These are phyloP conservation scores for Cryptococcus hybrid DNA, from an alignment of 1,284 basidiomycete genomes.

Conservation along the genomic window DNA sequence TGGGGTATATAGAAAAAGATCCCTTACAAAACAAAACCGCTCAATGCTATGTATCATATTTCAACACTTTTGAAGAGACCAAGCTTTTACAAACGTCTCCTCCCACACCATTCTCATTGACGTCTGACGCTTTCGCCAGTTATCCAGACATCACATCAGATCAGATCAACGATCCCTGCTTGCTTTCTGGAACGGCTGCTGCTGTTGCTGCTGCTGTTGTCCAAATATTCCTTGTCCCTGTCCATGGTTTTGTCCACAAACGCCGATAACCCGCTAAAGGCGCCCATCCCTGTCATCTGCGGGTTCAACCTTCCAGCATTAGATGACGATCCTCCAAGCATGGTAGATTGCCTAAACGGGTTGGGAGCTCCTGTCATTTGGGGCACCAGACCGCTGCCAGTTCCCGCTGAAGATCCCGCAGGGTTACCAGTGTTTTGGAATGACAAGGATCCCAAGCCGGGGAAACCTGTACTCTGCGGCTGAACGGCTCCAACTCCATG, in stretches of 20 bases:
- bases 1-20: no score
- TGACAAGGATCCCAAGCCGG: neutral
- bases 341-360: slow-evolving; percentile 37
- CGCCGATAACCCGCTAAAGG: slow-evolving; percentile 30
- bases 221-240: slow-evolving; percentile 17
- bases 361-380: slow-evolving; percentile 50
- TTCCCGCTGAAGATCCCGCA: neutral
- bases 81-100: no score
- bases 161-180: neutral
- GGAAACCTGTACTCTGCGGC: slow-evolving; percentile 23
- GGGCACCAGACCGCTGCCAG: neutral
- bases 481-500: neutral
- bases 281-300: slow-evolving; percentile 12
- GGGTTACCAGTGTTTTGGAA: neutral
- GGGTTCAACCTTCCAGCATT: slow-evolving; percentile 1
- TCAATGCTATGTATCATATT: no score
- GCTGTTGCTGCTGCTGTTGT: slow-evolving; percentile 4
- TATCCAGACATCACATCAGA: neutral
- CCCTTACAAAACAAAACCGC: no score
- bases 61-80: no score
- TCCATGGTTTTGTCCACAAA: slow-evolving; percentile 30
- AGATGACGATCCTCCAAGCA: slow-evolving; percentile 3
- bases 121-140: no score
- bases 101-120: no score
- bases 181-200: neutral